Percentiles rank a stretch among this genome's conserved stretches.
Conservation (phyloP, 345 rosid genomes). For the Lumnitzera racemosa region DNA sequence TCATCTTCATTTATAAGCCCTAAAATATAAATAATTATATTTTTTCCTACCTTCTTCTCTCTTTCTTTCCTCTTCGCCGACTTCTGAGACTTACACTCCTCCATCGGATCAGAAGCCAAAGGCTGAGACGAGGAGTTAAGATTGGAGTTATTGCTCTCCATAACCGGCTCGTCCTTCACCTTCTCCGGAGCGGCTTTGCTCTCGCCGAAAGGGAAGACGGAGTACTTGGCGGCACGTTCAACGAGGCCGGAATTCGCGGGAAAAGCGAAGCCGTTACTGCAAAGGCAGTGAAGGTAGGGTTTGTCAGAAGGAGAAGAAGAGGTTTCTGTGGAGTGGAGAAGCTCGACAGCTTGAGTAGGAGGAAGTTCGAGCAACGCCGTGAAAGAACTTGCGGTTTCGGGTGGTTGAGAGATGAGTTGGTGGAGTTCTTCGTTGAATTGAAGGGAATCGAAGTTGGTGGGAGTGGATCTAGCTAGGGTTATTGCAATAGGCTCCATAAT, state of each 20-base stretch:
- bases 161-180: slow-evolving; percentile 37
- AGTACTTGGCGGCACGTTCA: slow-evolving; percentile 31
- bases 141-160: slow-evolving; percentile 22
- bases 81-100: slow-evolving; percentile 21
- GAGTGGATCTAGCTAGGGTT: slow-evolving; percentile 30
- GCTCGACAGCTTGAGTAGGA: slow-evolving; percentile 42
- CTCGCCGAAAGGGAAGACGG: slow-evolving; percentile 25
- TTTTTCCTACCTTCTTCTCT: slow-evolving; percentile 37
- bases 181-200: slow-evolving; percentile 20
- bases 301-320: background rate
- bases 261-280: slow-evolving; percentile 20
- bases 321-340: slow-evolving; percentile 35
- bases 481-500: slow-evolving; percentile 11
- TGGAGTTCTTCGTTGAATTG: slow-evolving; percentile 42
- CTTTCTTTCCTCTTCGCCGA: slow-evolving; percentile 42
- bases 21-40: background rate
- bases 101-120: slow-evolving; percentile 25
- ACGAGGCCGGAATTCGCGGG: slow-evolving; percentile 21
- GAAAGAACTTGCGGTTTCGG: slow-evolving; percentile 44
- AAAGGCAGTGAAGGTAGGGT: slow-evolving; percentile 4
- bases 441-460: slow-evolving; percentile 24
- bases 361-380: slow-evolving; percentile 55
- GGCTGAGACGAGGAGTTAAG: slow-evolving; percentile 20
- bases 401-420: slow-evolving; percentile 27
- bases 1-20: background rate